Base-by-base conservation (phyloP, 2,329 filamentous ascomycete genomes). In the Dryadomyces quercivorus region DNA sequence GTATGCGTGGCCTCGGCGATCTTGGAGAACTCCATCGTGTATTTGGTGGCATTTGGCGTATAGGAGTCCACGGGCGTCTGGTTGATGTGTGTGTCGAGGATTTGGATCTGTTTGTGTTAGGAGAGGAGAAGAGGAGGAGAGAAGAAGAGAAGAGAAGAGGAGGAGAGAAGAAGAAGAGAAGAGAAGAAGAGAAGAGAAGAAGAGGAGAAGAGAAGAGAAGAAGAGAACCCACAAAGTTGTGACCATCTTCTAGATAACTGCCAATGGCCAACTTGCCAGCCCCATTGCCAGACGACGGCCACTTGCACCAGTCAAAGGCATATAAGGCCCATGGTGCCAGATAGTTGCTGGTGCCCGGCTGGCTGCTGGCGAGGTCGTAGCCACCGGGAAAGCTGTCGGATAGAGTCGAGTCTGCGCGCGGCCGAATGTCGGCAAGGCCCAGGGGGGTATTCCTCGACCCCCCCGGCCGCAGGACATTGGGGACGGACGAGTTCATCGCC, bases 291-390 rank as follows among this genome's bases (percentile, higher is more conserved):
- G 89, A 82, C 2, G 92, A 84, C 16, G 87, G 82, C 92, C 93
- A 98, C 70, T 98, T 98, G 74, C 93, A 98, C 93, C 93, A 98
- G 72, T 98, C 93, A 63, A 95, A 92, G 13, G 93, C 92, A 68
- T 97, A 98, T 54, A 95, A 84, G 15, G 90, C 86, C 89, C 93
- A 98, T 0, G 92, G 91, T 5, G 92, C 90, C 59, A 95, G 72
- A 66, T 96, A 95, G 67, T 92, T 96, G 75, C 89, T 95, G 59
- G 92, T 94, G 66, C 87, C 69, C 66, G 85, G 67, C 69, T 81
- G 74, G 58, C 81, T 67, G 65, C 81, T 80, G 59, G 81, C 80
- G 52, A 82, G 75, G 63, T 90, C 86, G 65, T 85, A 85, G 69
- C 75, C 68, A 69, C 83, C 84, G 45, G 82, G 75, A 15, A 79